These are phyloP conservation scores for Nitzschia sp. DNA, from an alignment of 108 stramenopile genomes.

Conservation along the genomic window DNA sequence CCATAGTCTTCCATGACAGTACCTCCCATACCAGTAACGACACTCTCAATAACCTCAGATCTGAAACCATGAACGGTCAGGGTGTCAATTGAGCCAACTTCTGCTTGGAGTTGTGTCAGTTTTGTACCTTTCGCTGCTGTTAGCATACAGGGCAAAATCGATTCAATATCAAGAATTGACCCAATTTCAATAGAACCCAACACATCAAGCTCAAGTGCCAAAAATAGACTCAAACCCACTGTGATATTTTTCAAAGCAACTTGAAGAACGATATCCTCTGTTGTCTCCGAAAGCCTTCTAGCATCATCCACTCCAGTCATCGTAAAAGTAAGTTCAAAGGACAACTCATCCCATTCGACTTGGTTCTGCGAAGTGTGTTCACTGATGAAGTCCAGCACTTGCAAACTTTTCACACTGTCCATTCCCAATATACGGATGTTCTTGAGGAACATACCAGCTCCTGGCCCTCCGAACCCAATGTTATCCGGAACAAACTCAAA, in stretches of 20 bases:
- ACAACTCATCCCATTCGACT: slow-evolving; percentile 41
- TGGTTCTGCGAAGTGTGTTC: slow-evolving; percentile 47
- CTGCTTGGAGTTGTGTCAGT: slow-evolving; percentile 43
- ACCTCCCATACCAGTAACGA: slow-evolving; percentile 4
- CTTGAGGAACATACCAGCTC: slow-evolving; percentile 35
- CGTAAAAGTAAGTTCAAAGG: slow-evolving; percentile 46
- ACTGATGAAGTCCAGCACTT: slow-evolving; percentile 43
- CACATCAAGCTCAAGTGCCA: slow-evolving; percentile 54
- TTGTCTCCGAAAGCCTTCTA: slow-evolving; percentile 15
- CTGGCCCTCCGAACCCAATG: slow-evolving; percentile 38
- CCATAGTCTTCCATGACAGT: slow-evolving; percentile 27
- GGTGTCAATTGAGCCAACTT: slow-evolving; percentile 9
- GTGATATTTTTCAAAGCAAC: slow-evolving; percentile 45
- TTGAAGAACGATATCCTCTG: slow-evolving; percentile 40
- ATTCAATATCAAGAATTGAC: slow-evolving; percentile 47
- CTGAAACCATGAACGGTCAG: slow-evolving; percentile 20
- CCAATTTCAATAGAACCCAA: slow-evolving; percentile 33
- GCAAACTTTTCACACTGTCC: slow-evolving; percentile 49
- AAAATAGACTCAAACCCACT: slow-evolving; percentile 35
- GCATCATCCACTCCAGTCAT: slow-evolving; percentile 9
- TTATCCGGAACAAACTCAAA: slow-evolving; percentile 44
- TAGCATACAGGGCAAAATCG: slow-evolving; percentile 58
- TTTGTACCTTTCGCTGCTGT: slow-evolving; percentile 38
- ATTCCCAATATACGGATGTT: slow-evolving; percentile 53
- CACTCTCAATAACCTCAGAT: slow-evolving; percentile 13